Conservation (phyloP, 1,284 basidiomycete species). For the Boletus hoseneyae region DNA sequence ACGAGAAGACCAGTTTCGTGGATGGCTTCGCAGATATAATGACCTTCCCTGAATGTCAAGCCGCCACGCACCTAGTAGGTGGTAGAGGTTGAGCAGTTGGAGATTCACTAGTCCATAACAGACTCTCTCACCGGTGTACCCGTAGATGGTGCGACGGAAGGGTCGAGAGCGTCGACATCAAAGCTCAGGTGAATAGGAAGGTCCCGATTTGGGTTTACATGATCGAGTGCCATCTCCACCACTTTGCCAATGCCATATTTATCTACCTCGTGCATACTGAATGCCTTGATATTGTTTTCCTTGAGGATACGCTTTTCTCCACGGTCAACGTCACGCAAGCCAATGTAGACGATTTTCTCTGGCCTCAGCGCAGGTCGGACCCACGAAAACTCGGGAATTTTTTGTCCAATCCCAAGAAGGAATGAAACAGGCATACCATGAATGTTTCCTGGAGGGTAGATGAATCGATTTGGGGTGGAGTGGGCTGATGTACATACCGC, state of each 20-base stretch:
- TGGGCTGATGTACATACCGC: slow-evolving; percentile 45
- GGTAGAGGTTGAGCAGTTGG: slow-evolving; percentile 3
- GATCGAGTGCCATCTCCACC: slow-evolving; percentile 93
- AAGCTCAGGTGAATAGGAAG: slow-evolving; percentile 94
- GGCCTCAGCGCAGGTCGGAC: slow-evolving; percentile 71
- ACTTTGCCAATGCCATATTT: slow-evolving; percentile 94
- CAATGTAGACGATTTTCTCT: slow-evolving; percentile 87
- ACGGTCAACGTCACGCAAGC: slow-evolving; percentile 89
- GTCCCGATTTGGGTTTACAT: slow-evolving; percentile 83
- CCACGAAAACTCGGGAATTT: slow-evolving; percentile 73
- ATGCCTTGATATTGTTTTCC: slow-evolving; percentile 89
- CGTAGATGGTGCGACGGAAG: slow-evolving; percentile 92
- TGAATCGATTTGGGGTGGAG: slow-evolving; percentile 1
- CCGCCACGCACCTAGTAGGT: slow-evolving; percentile 82
- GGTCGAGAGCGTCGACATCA: slow-evolving; percentile 95
- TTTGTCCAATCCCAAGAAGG: slow-evolving; percentile 70
- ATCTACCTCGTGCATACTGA: slow-evolving; percentile 98
- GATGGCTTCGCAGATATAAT: slow-evolving; percentile 95
- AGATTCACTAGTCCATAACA: not conserved
- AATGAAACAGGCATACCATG: slow-evolving; percentile 99
- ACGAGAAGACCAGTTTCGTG: slow-evolving; percentile 93
- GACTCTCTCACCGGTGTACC: slow-evolving; percentile 73
- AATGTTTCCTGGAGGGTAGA: slow-evolving; percentile 68
- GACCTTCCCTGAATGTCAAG: slow-evolving; percentile 94
- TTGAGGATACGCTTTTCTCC: slow-evolving; percentile 88